Evolutionary conservation across 345 rosid species (phyloP).

Genomic region (thale cress (Arabidopsis thaliana)): TAIR10.1 NC_003070.9:10026001-10026500

Average conservation of each 20-base stretch:
- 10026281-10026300: constrained; percentile 2
- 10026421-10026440: neutral
- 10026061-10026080: constrained; percentile 28
- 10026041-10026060: constrained; percentile 30
- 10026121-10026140: constrained; percentile 31
- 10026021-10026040: constrained; percentile 37
- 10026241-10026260: constrained; percentile 1
- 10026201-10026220: constrained; percentile 41
- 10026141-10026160: constrained; percentile 33
- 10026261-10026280: neutral
- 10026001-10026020: constrained; percentile 32
- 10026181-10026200: constrained; percentile 1
- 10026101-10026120: constrained; percentile 26
- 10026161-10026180: constrained; percentile 19
- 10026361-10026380: neutral
- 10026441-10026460: neutral
- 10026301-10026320: constrained; percentile 17
- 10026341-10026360: neutral
- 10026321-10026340: neutral
- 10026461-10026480: neutral
- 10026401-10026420: neutral
- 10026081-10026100: constrained; percentile 13
- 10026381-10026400: neutral
- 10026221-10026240: constrained; percentile 32
- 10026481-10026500: neutral